A percentile compares a stretch with the other conserved stretches of the same genome.
phyloP scores from a whole-genome alignment of 2,329 filamentous ascomycete genomes.

The Nothophaeocryptopus gaeumannii region DNA sequence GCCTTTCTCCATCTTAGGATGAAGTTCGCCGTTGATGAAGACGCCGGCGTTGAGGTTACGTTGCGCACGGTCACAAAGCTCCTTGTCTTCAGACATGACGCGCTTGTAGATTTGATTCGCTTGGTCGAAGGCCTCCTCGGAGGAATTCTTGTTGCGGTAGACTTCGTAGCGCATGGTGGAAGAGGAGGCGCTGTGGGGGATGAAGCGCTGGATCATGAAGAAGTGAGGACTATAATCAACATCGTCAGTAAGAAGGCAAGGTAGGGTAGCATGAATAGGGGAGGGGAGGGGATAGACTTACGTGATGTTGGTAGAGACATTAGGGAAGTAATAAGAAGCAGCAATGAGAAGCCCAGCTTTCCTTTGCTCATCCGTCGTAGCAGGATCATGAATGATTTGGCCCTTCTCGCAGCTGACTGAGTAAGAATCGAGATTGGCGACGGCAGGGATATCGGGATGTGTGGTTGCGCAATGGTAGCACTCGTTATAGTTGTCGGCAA shows the following conservation, averaged over 20 bases:
- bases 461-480: slow-evolving; percentile 63
- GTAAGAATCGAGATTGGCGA: slow-evolving; percentile 59
- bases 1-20: slow-evolving; percentile 59
- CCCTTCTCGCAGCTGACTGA: slow-evolving; percentile 49
- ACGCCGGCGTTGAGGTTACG: slow-evolving; percentile 61
- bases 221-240: slow-evolving; percentile 53
- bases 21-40: slow-evolving; percentile 62
- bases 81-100: slow-evolving; percentile 64
- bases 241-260: slow-evolving; percentile 3
- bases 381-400: slow-evolving; percentile 50
- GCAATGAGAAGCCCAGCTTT: slow-evolving; percentile 47
- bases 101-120: slow-evolving; percentile 62
- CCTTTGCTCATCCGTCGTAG: slow-evolving; percentile 50
- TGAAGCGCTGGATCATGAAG: slow-evolving; percentile 62
- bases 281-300: slow-evolving; percentile 34
- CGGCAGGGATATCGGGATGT: slow-evolving; percentile 56
- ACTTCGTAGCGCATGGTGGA: slow-evolving; percentile 62
- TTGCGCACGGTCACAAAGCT: slow-evolving; percentile 59
- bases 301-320: slow-evolving; percentile 52
- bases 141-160: slow-evolving; percentile 59
- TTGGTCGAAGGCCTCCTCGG: slow-evolving; percentile 56
- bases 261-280: not conserved
- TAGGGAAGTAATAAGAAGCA: slow-evolving; percentile 52
- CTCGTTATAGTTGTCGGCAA: slow-evolving; percentile 65
- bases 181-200: slow-evolving; percentile 52